Percentiles rank a stretch among this genome's conserved stretches.
Evolutionary conservation across 2,329 filamentous ascomycete species (phyloP).

Genomic region (Thyridium curvatum): DNA sequence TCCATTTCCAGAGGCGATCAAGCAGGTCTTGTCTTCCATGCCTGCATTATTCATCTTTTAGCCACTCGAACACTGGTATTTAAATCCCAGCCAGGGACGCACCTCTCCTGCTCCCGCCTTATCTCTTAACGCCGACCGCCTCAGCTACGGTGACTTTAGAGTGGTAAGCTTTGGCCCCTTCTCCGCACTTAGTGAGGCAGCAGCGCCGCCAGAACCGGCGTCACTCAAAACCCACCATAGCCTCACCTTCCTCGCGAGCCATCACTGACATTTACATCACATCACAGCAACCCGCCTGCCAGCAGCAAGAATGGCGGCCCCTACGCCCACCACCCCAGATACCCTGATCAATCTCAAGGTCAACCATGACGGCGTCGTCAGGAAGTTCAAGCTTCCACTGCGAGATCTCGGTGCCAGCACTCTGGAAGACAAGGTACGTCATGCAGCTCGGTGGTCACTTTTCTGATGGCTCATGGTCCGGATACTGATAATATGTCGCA

Average conservation of each 20-base stretch:
- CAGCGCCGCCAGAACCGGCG: no score
- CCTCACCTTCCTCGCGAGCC: no score
- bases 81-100: no score
- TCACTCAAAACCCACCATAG: no score
- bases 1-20: background rate
- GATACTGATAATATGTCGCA: conserved; percentile 3
- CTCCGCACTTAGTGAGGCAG: background rate
- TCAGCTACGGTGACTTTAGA: no score
- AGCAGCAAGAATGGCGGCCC: conserved; percentile 25
- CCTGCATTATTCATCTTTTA: background rate
- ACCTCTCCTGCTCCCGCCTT: no score
- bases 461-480: background rate
- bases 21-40: background rate
- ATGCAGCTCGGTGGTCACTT: conserved; percentile 4
- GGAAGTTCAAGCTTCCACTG: conserved; percentile 84
- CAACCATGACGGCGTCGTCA: conserved; percentile 65
- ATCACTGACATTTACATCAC: background rate
- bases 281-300: conserved; percentile 1
- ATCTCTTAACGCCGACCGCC: no score
- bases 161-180: no score
- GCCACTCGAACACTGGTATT: no score
- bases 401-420: conserved; percentile 70
- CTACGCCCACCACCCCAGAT: conserved; percentile 41
- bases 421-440: conserved; percentile 78
- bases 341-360: conserved; percentile 84